Percentiles rank a stretch among this genome's conserved stretches.
These are phyloP conservation scores for Leccinum fallax DNA, from an alignment of 1,284 basidiomycete genomes.

Conservation along the genomic window DNA sequence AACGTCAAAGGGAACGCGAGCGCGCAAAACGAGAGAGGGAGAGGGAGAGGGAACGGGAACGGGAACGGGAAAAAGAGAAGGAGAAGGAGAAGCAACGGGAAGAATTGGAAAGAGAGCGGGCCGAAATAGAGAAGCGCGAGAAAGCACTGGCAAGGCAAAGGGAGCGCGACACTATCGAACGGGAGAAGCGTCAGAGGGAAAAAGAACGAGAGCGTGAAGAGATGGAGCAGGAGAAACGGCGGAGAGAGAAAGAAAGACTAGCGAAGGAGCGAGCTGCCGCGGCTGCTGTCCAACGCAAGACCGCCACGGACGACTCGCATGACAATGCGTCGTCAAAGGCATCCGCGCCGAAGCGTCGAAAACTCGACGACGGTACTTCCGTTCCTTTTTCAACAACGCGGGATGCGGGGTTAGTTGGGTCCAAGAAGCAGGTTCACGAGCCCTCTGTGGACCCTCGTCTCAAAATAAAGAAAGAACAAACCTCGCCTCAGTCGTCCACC, in stretches of 20 bases:
- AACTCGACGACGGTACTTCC: constrained; percentile 35
- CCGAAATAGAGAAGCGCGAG: constrained; percentile 31
- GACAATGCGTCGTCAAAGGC: constrained; percentile 22
- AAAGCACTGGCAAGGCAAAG: constrained; percentile 21
- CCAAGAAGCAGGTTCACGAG: constrained; percentile 37
- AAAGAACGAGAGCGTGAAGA: constrained; percentile 30
- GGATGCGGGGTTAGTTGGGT: constrained; percentile 28
- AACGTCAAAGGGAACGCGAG: constrained; percentile 27
- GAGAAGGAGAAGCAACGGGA: constrained; percentile 28
- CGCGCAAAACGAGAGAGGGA: constrained; percentile 22
- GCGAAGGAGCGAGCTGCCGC: constrained; percentile 22
- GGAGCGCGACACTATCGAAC: constrained; percentile 26
- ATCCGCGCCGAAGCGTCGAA: constrained; percentile 43
- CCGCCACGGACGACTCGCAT: constrained; percentile 30
- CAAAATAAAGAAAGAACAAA: constrained; percentile 41
- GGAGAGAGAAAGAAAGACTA: constrained; percentile 29
- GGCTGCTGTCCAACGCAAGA: constrained; percentile 40
- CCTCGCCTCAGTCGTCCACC: constrained; percentile 12
- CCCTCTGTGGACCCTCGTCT: constrained; percentile 23
- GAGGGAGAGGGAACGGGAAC: constrained; percentile 9
- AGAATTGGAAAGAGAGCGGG: constrained; percentile 22
- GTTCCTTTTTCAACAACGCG: constrained; percentile 18
- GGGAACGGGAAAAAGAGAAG: constrained; percentile 6
- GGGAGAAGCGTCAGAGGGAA: constrained; percentile 29
- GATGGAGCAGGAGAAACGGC: constrained; percentile 26